Percentiles rank a stretch among this genome's conserved stretches.
These are phyloP conservation scores for Asterella californica DNA, from an alignment of 225 moss, liverwort and hornwort genomes.

Conservation along the genomic window DNA sequence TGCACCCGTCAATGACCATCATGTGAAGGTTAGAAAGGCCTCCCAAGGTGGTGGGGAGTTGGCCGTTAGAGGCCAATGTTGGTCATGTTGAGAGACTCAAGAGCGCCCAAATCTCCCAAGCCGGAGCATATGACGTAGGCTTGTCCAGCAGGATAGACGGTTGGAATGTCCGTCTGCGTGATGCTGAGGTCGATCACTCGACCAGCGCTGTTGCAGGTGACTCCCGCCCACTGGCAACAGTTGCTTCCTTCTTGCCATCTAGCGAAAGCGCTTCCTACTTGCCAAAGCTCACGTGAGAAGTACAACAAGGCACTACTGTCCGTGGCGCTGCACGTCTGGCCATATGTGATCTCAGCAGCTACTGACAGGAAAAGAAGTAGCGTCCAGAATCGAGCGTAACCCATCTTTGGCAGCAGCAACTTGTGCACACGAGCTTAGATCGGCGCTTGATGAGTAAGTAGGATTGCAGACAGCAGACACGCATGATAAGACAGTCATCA, in stretches of 20 bases:
- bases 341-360: constrained; percentile 3
- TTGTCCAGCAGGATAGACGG: constrained; percentile 5
- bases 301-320: constrained; percentile 20
- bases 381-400: no score
- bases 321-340: constrained; percentile 13
- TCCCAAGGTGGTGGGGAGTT: constrained; percentile 24
- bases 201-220: constrained; percentile 19
- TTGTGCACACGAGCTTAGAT: no score
- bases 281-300: no score
- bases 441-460: no score
- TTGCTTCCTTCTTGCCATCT: constrained; percentile 19
- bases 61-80: constrained; percentile 32
- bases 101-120: constrained; percentile 2
- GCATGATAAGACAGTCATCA: no score
- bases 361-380: constrained; percentile 16
- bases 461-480: no score
- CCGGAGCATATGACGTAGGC: constrained; percentile 15
- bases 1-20: constrained; percentile 12
- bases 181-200: constrained; percentile 8
- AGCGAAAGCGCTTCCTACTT: constrained; percentile 18
- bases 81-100: no score
- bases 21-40: constrained; percentile 2
- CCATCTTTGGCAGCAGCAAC: no score
- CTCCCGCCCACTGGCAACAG: constrained; percentile 26
- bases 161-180: not conserved